Evolutionary conservation across 495 filamentous ascomycete genomes (phyloP).

Genomic region (Lindgomyces ingoldianus): DNA sequence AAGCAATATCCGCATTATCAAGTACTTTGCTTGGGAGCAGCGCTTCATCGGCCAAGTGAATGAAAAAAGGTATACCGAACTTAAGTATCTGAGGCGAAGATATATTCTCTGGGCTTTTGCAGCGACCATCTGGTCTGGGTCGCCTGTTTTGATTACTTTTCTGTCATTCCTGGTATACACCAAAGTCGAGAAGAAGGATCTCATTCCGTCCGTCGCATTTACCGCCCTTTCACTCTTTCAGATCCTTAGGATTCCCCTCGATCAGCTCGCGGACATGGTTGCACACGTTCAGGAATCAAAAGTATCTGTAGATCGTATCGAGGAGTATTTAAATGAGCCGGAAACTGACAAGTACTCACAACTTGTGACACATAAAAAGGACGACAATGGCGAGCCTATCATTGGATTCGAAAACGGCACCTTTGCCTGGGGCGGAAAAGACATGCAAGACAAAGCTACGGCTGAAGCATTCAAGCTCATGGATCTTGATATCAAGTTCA

Average conservation of each 20-base stretch:
- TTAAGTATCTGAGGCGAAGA: slow-evolving; percentile 72
- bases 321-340: slow-evolving; percentile 90
- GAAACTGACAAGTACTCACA: slow-evolving; percentile 97
- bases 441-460: slow-evolving; percentile 59
- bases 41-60: slow-evolving; percentile 84
- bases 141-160: slow-evolving; percentile 92
- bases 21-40: slow-evolving; percentile 98
- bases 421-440: slow-evolving; percentile 82
- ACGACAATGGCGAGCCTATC: slow-evolving; percentile 59
- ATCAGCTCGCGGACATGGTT: slow-evolving; percentile 98
- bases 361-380: slow-evolving; percentile 62
- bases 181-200: slow-evolving; percentile 79
- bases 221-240: slow-evolving; percentile 95
- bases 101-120: slow-evolving; percentile 92
- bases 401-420: slow-evolving; percentile 85
- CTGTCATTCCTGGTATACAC: slow-evolving; percentile 94
- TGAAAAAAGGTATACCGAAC: slow-evolving; percentile 79
- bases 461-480: slow-evolving; percentile 77
- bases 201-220: slow-evolving; percentile 93
- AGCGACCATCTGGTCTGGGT: slow-evolving; percentile 94
- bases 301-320: slow-evolving; percentile 94
- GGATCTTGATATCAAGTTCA: slow-evolving; percentile 75
- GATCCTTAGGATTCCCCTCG: slow-evolving; percentile 89
- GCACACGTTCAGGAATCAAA: slow-evolving; percentile 97
- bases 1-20: slow-evolving; percentile 98